Percentiles rank a stretch among this genome's conserved stretches.
These are phyloP conservation scores for Neoascochyta sp. DNA, from an alignment of 2,329 filamentous ascomycete genomes.

Conservation along the genomic window DNA sequence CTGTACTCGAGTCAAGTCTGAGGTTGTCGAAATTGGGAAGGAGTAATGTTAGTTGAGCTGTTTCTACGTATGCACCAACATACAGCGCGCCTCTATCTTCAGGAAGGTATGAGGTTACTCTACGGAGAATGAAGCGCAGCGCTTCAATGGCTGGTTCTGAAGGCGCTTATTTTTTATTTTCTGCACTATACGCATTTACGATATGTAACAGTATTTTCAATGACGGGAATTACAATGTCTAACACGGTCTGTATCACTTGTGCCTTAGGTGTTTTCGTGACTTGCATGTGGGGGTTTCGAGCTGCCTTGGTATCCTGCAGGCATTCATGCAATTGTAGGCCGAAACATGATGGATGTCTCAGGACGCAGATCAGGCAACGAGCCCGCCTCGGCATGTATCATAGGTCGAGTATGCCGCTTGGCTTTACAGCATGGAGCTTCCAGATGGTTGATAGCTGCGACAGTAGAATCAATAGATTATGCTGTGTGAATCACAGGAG, in stretches of 20 bases:
- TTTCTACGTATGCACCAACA: slow-evolving; percentile 22
- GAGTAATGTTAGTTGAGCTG: slow-evolving; percentile 29
- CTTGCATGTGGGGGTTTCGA: slow-evolving; percentile 1
- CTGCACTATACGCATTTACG: slow-evolving; percentile 19
- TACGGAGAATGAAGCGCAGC: slow-evolving; percentile 33
- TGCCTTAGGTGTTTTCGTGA: neutral
- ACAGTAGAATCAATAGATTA: slow-evolving; percentile 1
- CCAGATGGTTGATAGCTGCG: neutral
- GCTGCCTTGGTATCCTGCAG: slow-evolving; percentile 5
- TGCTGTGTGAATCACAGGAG: slow-evolving; percentile 2
- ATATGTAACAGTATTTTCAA: slow-evolving; percentile 33
- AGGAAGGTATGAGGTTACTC: slow-evolving; percentile 24
- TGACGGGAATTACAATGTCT: slow-evolving; percentile 1
- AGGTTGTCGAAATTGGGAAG: too few relatives aligned
- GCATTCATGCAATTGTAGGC: slow-evolving; percentile 10
- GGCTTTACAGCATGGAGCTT: neutral
- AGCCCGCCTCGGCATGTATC: neutral
- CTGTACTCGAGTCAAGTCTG: too few relatives aligned
- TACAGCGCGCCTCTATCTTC: slow-evolving; percentile 25
- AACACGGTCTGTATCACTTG: neutral
- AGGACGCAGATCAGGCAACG: slow-evolving; percentile 4
- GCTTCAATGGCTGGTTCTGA: slow-evolving; percentile 35
- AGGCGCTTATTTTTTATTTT: slow-evolving; percentile 21
- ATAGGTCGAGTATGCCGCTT: neutral
- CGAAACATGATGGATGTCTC: slow-evolving; percentile 6